Percentiles rank a stretch among this genome's conserved stretches.
Conservation (phyloP, 176 grass and related monocot species). For the Carex cristatella region DNA sequence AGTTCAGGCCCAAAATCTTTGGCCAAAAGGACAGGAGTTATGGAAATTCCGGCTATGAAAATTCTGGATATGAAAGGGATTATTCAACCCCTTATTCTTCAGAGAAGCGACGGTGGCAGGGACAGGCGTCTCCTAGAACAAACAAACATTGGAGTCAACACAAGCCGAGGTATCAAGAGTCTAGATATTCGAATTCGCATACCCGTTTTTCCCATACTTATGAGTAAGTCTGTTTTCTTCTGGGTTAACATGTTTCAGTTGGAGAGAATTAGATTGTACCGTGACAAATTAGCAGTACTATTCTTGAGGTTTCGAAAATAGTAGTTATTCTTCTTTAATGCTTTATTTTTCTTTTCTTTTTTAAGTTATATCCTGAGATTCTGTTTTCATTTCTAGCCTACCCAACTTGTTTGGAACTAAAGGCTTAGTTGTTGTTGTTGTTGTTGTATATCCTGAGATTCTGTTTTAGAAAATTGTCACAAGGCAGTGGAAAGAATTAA, state of each 20-base stretch:
- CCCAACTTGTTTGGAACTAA: too few species aligned
- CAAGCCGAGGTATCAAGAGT: constrained; percentile 26
- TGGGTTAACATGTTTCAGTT: background rate
- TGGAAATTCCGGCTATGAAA: background rate
- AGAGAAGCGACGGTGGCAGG: constrained; percentile 14
- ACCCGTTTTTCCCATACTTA: constrained; percentile 21
- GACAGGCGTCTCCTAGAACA: constrained; percentile 5
- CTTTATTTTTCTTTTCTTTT: background rate
- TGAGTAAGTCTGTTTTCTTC: background rate
- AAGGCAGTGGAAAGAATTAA: background rate
- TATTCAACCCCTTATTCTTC: constrained; percentile 42
- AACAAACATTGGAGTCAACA: constrained; percentile 25
- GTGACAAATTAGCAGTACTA: background rate
- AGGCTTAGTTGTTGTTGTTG: too few species aligned
- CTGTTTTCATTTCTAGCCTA: background rate
- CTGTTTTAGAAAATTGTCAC: background rate
- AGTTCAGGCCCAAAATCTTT: constrained; percentile 48
- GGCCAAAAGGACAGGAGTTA: constrained; percentile 23
- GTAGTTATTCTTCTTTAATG: background rate
- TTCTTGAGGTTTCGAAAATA: background rate
- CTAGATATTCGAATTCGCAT: constrained; percentile 39
- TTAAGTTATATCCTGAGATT: background rate
- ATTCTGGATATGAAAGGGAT: background rate
- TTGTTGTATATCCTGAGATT: background rate
- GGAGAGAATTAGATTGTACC: background rate